These are phyloP conservation scores for Solanum chiquidenum DNA, from an alignment of 257 asterid species.

Conservation along the genomic window DNA sequence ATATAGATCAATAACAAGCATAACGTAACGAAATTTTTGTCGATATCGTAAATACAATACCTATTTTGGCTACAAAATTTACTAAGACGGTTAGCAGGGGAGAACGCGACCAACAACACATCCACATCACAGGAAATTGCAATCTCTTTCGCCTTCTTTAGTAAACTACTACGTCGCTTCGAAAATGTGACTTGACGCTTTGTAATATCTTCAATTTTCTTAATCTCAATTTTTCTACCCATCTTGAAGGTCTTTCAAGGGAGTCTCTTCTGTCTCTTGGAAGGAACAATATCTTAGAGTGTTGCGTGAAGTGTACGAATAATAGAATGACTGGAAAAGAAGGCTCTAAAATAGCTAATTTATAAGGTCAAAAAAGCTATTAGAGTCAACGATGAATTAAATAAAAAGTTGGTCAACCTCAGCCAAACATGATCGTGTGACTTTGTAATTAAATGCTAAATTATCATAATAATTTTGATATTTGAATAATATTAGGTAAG, in stretches of 20 bases:
- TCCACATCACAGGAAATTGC: slow-evolving; percentile 33
- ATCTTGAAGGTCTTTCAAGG: neutral
- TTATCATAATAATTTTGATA: too few species aligned
- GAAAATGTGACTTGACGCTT: slow-evolving; percentile 63
- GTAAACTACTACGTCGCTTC: slow-evolving; percentile 39
- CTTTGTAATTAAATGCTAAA: too few species aligned
- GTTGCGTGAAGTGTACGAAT: neutral
- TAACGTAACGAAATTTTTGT: neutral
- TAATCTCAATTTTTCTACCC: neutral
- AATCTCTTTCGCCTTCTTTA: slow-evolving; percentile 39
- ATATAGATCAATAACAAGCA: neutral
- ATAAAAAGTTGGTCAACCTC: neutral
- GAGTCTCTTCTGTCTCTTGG: neutral
- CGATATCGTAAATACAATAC: neutral
- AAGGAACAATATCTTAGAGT: neutral
- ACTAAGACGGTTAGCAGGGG: slow-evolving; percentile 51
- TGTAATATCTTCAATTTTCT: neutral
- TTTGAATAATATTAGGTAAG: too few species aligned
- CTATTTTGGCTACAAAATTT: slow-evolving; percentile 24
- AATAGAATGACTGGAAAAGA: neutral
- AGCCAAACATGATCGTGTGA: neutral
- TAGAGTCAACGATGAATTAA: neutral
- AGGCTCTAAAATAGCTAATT: neutral
- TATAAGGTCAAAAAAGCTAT: neutral
- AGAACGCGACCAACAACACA: slow-evolving; percentile 41